phyloP scores from a whole-genome alignment of 2,329 filamentous ascomycete species.

The Albifimbria verrucaria region DNA sequence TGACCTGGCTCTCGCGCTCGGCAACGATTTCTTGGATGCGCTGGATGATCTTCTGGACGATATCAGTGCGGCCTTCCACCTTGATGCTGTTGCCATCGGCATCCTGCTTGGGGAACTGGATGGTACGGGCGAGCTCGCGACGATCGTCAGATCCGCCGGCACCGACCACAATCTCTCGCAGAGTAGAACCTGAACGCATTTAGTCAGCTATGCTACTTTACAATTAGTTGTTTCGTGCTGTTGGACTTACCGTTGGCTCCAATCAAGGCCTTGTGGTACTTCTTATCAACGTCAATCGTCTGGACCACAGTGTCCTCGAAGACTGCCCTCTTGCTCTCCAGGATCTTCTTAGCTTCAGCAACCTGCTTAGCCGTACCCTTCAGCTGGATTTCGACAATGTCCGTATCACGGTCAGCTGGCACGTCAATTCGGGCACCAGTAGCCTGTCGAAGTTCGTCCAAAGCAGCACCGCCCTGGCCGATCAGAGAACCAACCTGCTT shows the following conservation, averaged over 20 bases:
- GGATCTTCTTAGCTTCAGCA: slow-evolving; percentile 82
- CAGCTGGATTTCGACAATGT: slow-evolving; percentile 80
- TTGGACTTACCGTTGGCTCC: slow-evolving; percentile 71
- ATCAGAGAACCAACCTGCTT: slow-evolving; percentile 93
- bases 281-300: slow-evolving; percentile 88
- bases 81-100: slow-evolving; percentile 79
- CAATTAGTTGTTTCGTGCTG: neutral
- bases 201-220: slow-evolving; percentile 11
- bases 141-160: slow-evolving; percentile 88
- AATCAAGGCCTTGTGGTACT: slow-evolving; percentile 87
- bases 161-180: slow-evolving; percentile 80
- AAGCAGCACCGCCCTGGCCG: slow-evolving; percentile 81
- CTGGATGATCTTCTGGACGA: slow-evolving; percentile 86
- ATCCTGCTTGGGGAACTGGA: slow-evolving; percentile 91
- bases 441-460: slow-evolving; percentile 82
- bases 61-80: slow-evolving; percentile 76
- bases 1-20: slow-evolving; percentile 81
- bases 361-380: slow-evolving; percentile 92
- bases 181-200: slow-evolving; percentile 66
- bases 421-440: slow-evolving; percentile 92
- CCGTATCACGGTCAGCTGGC: slow-evolving; percentile 72
- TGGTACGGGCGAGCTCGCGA: slow-evolving; percentile 78
- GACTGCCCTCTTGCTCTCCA: slow-evolving; percentile 80
- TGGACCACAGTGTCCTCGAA: slow-evolving; percentile 88
- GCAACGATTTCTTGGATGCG: slow-evolving; percentile 78